Percentiles rank a stretch among this genome's conserved stretches.
Conservation (phyloP, 1,139 yeast species). For the Kodamaea alishanica region DNA sequence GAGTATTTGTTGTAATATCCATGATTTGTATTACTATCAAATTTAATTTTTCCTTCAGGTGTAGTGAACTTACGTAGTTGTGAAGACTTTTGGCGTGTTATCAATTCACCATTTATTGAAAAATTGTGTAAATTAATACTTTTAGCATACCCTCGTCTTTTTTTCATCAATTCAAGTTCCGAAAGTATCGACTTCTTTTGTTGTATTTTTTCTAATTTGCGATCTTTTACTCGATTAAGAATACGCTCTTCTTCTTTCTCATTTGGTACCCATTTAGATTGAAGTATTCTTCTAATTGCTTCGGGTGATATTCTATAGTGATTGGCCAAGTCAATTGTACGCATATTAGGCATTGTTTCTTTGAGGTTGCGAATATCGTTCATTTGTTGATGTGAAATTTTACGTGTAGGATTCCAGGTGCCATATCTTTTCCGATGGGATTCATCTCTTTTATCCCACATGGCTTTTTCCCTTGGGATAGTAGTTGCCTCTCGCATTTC, state of each 20-base stretch:
- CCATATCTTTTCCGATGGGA: conserved; percentile 59
- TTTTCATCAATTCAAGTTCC: conserved; percentile 5
- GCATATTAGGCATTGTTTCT: conserved; percentile 54
- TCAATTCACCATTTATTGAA: neutral
- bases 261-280: conserved; percentile 71
- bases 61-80: conserved; percentile 5
- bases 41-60: conserved; percentile 12
- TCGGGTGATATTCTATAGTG: conserved; percentile 77
- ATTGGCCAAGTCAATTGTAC: conserved; percentile 57
- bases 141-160: conserved; percentile 7
- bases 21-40: conserved; percentile 13
- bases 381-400: conserved; percentile 68
- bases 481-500: no score
- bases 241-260: conserved; percentile 48
- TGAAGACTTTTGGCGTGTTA: conserved; percentile 1
- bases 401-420: conserved; percentile 68
- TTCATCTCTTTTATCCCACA: conserved; percentile 67
- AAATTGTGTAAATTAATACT: conserved; percentile 7
- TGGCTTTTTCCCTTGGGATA: conserved; percentile 12
- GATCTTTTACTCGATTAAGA: conserved; percentile 44
- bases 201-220: conserved; percentile 16
- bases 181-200: conserved; percentile 4
- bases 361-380: conserved; percentile 59
- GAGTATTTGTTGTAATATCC: conserved; percentile 11
- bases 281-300: conserved; percentile 73